Evolutionary conservation across 805 yeast genomes (phyloP).

Genomic region (Ogataea pini): DNA sequence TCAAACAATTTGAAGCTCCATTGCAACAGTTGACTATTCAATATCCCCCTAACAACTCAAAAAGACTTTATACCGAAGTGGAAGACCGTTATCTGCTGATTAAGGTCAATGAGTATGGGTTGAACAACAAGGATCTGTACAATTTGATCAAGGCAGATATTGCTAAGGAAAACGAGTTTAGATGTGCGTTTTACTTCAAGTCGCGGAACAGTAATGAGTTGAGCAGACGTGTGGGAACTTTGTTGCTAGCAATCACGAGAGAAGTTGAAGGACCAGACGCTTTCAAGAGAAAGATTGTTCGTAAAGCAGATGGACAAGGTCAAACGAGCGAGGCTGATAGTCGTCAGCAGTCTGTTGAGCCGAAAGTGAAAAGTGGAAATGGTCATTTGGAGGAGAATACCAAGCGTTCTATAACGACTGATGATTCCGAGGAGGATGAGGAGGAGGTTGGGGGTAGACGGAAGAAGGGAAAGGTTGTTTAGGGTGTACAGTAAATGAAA

Average conservation of each 20-base stretch:
- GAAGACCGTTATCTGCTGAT: slow-evolving; percentile 71
- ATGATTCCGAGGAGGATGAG: not conserved
- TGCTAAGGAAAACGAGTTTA: slow-evolving; percentile 56
- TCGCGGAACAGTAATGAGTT: slow-evolving; percentile 74
- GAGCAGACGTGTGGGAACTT: slow-evolving; percentile 66
- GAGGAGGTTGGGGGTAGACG: not conserved
- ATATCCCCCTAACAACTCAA: slow-evolving; percentile 83
- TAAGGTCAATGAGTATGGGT: slow-evolving; percentile 65
- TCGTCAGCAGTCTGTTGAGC: slow-evolving; percentile 38
- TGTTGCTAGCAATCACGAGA: slow-evolving; percentile 65
- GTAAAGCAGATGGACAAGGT: slow-evolving; percentile 19
- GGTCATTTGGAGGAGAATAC: slow-evolving; percentile 6
- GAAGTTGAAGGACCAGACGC: slow-evolving; percentile 66
- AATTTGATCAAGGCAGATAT: slow-evolving; percentile 71
- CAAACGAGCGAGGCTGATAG: slow-evolving; percentile 20
- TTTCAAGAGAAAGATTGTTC: slow-evolving; percentile 46
- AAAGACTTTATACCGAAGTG: slow-evolving; percentile 63
- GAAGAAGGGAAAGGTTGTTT: not conserved
- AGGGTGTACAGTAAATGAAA: not conserved
- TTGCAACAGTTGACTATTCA: slow-evolving; percentile 62
- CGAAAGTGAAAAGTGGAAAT: slow-evolving; percentile 8
- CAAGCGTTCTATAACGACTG: not conserved
- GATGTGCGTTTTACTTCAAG: slow-evolving; percentile 71
- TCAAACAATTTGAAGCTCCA: slow-evolving; percentile 57
- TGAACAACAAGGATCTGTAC: slow-evolving; percentile 56